Conservation (phyloP, 1,139 yeast genomes). For the Arxiozyma bovina region DNA sequence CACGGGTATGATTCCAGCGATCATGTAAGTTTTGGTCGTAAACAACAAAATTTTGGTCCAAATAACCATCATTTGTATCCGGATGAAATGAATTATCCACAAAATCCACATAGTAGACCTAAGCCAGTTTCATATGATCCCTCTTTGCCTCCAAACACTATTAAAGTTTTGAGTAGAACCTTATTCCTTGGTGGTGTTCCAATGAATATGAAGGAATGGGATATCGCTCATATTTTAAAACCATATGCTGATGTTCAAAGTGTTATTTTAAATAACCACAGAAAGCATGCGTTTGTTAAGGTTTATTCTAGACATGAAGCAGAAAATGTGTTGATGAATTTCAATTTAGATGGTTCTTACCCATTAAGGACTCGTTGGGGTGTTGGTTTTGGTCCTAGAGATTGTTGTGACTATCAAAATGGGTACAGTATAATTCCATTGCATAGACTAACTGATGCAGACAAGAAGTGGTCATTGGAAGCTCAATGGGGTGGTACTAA, state of each 20-base stretch:
- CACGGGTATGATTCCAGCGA: not conserved
- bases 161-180: slow-evolving; percentile 82
- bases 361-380: slow-evolving; percentile 92
- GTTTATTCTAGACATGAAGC: slow-evolving; percentile 95
- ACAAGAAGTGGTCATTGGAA: slow-evolving; percentile 73
- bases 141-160: slow-evolving; percentile 65
- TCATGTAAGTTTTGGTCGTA: slow-evolving; percentile 2
- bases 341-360: slow-evolving; percentile 44
- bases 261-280: slow-evolving; percentile 73
- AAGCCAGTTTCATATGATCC: slow-evolving; percentile 63
- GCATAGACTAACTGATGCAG: slow-evolving; percentile 85
- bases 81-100: slow-evolving; percentile 58
- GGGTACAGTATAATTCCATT: slow-evolving; percentile 86
- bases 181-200: slow-evolving; percentile 93
- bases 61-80: slow-evolving; percentile 31
- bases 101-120: slow-evolving; percentile 65
- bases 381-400: slow-evolving; percentile 97
- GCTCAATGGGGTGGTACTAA: slow-evolving; percentile 99
- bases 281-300: slow-evolving; percentile 93
- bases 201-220: slow-evolving; percentile 65
- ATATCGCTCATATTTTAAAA: slow-evolving; percentile 55
- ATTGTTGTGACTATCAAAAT: slow-evolving; percentile 88
- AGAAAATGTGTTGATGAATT: slow-evolving; percentile 59
- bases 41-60: slow-evolving; percentile 15
- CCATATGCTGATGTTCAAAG: slow-evolving; percentile 96